Evolutionary conservation across 2,329 filamentous ascomycete genomes (phyloP), one percentile per base, ranked within the genome.

Genomic region (Fusarium newnesense): DNA sequence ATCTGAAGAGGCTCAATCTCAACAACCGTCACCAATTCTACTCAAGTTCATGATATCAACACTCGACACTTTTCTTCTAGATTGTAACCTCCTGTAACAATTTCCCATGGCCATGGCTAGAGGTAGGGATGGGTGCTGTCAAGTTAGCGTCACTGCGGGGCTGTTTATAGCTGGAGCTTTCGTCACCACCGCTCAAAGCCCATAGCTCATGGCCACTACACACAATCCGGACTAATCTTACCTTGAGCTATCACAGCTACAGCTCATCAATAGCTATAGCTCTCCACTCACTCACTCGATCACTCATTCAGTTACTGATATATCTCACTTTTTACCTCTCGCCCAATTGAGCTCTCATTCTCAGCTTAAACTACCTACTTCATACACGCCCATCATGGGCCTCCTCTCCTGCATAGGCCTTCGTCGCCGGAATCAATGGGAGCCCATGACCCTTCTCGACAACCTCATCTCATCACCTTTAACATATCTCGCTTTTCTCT

Each of bases 401-500:
- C 73, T 88, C 60, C 81, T 89, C 65, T 75, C 77, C 37, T 78
- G 75, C 59, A 78, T 88, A 66, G 84, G 85, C 79, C 83, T 89
- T 47, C 85, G 86, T 67, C 86, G 87, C 66, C 77, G 79, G 53
- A 81, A 81, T 69, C 67, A 80, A 63, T 89, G 86, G 86, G 84
- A 87, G 61, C 83, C 81, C 15, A 84, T 83, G 44, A 89, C 86
- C 49, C 77, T 90, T 36, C 83, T 92, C 57, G 90, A 93, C 80
- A 87, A 89, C 72, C 79, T 95, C 42, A 83, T 95, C 67, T 83
- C 87, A 52, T 94, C 93, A 13, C 94, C 94, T 9, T 83, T 96
- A 13, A 89, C 90, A 68, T 87, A 89, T 49, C 75, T 93, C 62
- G 85, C 92, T 69, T 86, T 88, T 67, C 84, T 88, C 44, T 78